Base-by-base conservation (phyloP, 148 eudicot species). In the Vaccinium vitisidaea region DNA sequence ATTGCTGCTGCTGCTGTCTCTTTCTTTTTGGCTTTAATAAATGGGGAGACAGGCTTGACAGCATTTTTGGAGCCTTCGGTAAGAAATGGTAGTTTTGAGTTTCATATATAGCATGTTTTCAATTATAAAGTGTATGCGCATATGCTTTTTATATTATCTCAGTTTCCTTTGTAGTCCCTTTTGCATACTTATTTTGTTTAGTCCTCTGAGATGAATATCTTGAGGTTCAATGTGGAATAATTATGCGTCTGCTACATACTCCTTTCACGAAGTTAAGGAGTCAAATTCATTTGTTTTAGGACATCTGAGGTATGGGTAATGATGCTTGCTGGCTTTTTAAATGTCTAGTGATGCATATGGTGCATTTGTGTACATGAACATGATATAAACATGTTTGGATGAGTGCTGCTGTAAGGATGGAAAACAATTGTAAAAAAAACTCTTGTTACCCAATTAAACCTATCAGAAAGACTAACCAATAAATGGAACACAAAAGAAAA, bases 11-110 rank as follows among this genome's bases (percentile, higher is more conserved):
- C 99, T 79, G 81, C 95, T 79, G 88, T 96, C 65, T 96, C 99
- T 76, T 94, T 96, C 88, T 48, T 96, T 86, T 89, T 96, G 93
- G 99, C 99, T 70, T 85, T 96, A 90, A 87, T 94, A 55, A 92
- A 96, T 91, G 99, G 99, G 82, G 99, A 96, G 80, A 96, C 98
- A 10, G 99, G 99, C 83, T 89, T 96, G 83, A 93, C 96, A 75
- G 99, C 99, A 77, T 96, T 96, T 88, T 84, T 96, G 92, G 99
- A 96, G 90, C 99, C 99, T 85, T 94, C 98, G 48, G 99, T 96
- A 90, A 91, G 99, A 83, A 74, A 58, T 65, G 16, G 9, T 84
- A 56, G 69, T 78, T 83, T 49, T 71, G 32, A 25, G 77, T 70
- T 80, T 3, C 50, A 14, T 46, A 48, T 21, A 50, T 13, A 73